Conservation (phyloP, 2,329 filamentous ascomycete species). For the Pseudogymnoascus sp. region DNA sequence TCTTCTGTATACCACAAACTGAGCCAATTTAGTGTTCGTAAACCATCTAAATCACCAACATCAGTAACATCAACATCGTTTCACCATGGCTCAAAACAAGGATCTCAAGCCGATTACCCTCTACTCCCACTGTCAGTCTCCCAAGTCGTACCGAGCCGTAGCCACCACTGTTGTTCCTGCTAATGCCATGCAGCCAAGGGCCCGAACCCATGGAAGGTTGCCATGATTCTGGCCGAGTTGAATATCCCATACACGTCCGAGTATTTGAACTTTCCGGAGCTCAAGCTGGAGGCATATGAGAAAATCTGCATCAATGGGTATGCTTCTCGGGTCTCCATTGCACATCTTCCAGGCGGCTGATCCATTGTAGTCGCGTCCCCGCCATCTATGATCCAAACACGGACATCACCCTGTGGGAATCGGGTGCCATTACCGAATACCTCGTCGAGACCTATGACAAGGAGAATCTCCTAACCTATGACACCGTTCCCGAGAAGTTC, state of each 20-base stretch:
- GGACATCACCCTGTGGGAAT: conserved; percentile 38
- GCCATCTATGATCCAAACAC: conserved; percentile 33
- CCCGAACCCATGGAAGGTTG: conserved; percentile 16
- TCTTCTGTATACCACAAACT: neutral
- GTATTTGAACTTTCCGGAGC: conserved; percentile 26
- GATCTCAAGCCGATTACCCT: conserved; percentile 12
- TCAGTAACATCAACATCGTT: neutral
- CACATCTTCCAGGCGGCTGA: neutral
- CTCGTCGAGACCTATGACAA: conserved; percentile 35
- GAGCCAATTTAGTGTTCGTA: neutral
- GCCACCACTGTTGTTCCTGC: neutral
- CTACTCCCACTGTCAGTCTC: conserved; percentile 9
- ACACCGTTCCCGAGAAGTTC: conserved; percentile 25
- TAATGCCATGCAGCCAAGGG: neutral
- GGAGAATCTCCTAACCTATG: conserved; percentile 29
- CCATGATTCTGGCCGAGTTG: conserved; percentile 23
- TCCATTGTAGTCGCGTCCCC: conserved; percentile 15
- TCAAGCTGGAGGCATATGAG: conserved; percentile 34
- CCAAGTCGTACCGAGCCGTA: neutral
- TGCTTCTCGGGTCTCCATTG: conserved; percentile 9
- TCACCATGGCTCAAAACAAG: neutral
- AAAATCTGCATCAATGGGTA: conserved; percentile 21
- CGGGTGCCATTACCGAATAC: conserved; percentile 38
- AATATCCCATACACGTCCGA: conserved; percentile 13
- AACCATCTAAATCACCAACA: neutral